Evolutionary conservation across 371 early-diverging fungal genomes (phyloP), one percentile per base, ranked within the genome.

Genomic region (Lichtheimia ramosa): DNA sequence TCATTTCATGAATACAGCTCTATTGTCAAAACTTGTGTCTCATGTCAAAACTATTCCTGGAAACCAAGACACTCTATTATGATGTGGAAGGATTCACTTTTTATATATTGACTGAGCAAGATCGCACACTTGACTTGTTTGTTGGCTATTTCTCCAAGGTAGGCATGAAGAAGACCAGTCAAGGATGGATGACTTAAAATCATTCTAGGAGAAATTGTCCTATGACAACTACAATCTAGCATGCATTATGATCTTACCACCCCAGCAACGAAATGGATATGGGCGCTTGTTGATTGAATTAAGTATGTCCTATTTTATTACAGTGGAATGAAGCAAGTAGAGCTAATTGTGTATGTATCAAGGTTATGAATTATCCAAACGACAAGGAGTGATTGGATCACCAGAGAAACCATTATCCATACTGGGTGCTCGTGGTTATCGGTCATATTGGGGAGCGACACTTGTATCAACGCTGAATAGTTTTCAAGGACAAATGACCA

Each of bases 11-110:
- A n/a, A n/a, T n/a, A n/a, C 50, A 93, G 83, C 77, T 89, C 16
- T 99, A 97, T 71, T 96, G 98, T 73, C 93, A 96, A 70, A 99
- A 97, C 73, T 74, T 99, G 25, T 96, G 96, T 28, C 80, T 99
- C 27, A 73, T 99, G 43, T 89, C 93, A 12, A 98, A 98, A 68
- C 75, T 93, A 58, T 99, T 99, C 77, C 77, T 99, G 52, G 99
- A 99, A 73, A 96, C 96, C 78, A 99, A 99, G 70, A 99, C 99
- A 2, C 77, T 99, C 14, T 98, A 96, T 63, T 99, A 95, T 71
- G 99, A 99, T 63, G 93, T 98, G 20, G 95, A 98, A 64, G 96
- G 97, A 13, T 99, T 99, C 70, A 81, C 95, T 54, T 99, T 99
- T 62, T 99, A 98, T 74, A 87, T 99, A 5, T 77, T 98, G 63